Evolutionary conservation across 768 basidiomycete species (phyloP), one percentile per base, ranked within the genome.

Genomic region (Amanita muscaria): DNA sequence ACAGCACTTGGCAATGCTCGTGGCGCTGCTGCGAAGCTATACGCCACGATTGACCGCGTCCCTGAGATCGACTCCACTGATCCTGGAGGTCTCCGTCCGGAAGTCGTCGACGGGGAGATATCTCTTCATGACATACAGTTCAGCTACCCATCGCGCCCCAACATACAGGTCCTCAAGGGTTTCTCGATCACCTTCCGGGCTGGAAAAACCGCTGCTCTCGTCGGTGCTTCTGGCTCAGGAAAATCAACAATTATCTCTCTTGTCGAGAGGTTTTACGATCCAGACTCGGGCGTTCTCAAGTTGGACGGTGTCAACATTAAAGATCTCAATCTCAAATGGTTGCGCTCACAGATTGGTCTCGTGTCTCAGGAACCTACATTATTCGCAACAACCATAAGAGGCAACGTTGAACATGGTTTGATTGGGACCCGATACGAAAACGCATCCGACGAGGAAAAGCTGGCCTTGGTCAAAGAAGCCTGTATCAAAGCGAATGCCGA

Each of bases 201-300:
- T 0, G 88, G 88, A 22, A 80, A 84, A 60, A 86, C 85, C 4
- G 76, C 79, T 9, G 85, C 85, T 9, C 69, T 88, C 25, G 85
- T 88, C 38, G 85, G 86, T 40, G 83, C 86, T 8, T 83, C 80
- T 32, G 86, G 85, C 6, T 84, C 80, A 3, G 85, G 85, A 9
- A 86, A 86, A 55, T 84, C 82, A 1, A 88, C 86, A 4, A 63
- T 88, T 41, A 72, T 91, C 24, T 75, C 80, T 16, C 74, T 92
- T 11, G 77, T 90, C 33, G 89, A 92, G 59, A 76, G 90, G 3
- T 93, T 92, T 67, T 93, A 93, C 55, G 90, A 94, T 56, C 86
- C 90, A 2, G 61, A 70, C 0, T 61, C 64, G 1, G 90, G 90
- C 14, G 52, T 57, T 12, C 76, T 91, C 57, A 78, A 74, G 49